Evolutionary conservation across 441 rosid genomes (phyloP), one percentile per base, ranked within the genome.

Genomic region (Pelargonium citronellum): DNA sequence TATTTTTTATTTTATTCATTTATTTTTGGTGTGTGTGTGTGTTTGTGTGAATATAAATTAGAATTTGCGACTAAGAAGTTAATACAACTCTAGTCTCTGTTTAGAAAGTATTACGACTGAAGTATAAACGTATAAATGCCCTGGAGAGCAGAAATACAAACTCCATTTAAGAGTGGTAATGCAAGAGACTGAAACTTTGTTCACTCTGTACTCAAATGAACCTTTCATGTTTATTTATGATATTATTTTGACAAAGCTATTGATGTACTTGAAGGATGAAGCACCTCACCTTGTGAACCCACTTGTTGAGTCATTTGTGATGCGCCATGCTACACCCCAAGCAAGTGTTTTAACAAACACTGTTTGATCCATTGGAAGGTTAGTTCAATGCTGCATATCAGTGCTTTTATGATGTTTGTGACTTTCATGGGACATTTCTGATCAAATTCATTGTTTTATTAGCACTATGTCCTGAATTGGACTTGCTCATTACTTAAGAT

Each of bases 211-310:
- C 63, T 57, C 12, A 7, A 19, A 57, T 57, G 63, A 57, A 57
- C 30, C 60, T 19, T 15, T 15, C 7, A 57, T 57, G 63, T 60
- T 60, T 60, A 60, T 60, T 51, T 46, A 46, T 57, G 27, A 9
- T 30, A 4, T 34, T 17, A 3, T 7, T 71, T 51, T 70, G 37
- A 66, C 30, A 9, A 57, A 20, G 20, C 62, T 70, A 8, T 20
- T 20, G 34, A 37, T 67, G 60, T 78, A 6, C 47, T 58, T 77
- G 78, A 72, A 89, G 96, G 97, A 93, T 22, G 97, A 88, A 82
- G 92, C 91, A 69, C 96, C 98, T 13, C 88, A 87, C 64, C 78
- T 91, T 37, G 97, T 93, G 75, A 93, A 89, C 80, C 96, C 96
- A 3, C 86, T 91, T 22, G 86, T 93, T 0, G 88, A 85, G 81